phyloP scores from a whole-genome alignment of 805 yeast species.

The Myxozyma vanderwaltii region DNA sequence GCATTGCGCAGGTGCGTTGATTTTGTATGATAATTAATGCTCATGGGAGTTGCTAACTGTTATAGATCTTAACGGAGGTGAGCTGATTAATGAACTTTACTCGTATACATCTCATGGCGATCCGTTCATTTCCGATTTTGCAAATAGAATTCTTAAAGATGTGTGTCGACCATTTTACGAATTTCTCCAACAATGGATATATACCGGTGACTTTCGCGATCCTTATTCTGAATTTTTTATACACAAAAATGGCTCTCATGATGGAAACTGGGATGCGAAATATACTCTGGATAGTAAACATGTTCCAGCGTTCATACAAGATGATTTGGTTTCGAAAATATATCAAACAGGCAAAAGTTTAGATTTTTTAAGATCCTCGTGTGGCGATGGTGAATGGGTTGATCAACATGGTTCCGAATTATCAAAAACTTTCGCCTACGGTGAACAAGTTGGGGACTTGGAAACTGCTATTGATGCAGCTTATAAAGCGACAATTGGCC shows the following conservation, averaged over 20 bases:
- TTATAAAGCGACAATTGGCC: slow-evolving; percentile 54
- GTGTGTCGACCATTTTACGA: slow-evolving; percentile 62
- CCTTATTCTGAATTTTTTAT: slow-evolving; percentile 66
- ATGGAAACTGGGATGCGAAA: slow-evolving; percentile 33
- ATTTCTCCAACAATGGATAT: slow-evolving; percentile 65
- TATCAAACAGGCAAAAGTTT: slow-evolving; percentile 67
- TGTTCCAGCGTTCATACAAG: slow-evolving; percentile 47
- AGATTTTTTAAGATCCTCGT: slow-evolving; percentile 61
- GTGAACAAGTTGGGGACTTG: slow-evolving; percentile 34
- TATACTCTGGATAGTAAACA: slow-evolving; percentile 36
- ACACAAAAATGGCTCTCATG: slow-evolving; percentile 30
- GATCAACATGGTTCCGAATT: slow-evolving; percentile 18
- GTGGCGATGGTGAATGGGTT: slow-evolving; percentile 72
- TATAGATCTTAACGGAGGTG: slow-evolving; percentile 47
- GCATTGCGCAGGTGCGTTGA: slow-evolving; percentile 41
- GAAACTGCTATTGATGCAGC: slow-evolving; percentile 43
- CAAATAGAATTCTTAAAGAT: slow-evolving; percentile 50
- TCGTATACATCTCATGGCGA: slow-evolving; percentile 67
- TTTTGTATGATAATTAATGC: not conserved
- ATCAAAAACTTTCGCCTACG: slow-evolving; percentile 19
- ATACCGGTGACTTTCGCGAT: slow-evolving; percentile 62
- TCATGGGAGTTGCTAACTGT: not conserved
- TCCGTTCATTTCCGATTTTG: slow-evolving; percentile 47
- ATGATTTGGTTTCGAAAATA: slow-evolving; percentile 37
- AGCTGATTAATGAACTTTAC: slow-evolving; percentile 57